These are phyloP conservation scores for Trichosporon faecale DNA, from an alignment of 1,284 basidiomycete genomes.

Conservation along the genomic window DNA sequence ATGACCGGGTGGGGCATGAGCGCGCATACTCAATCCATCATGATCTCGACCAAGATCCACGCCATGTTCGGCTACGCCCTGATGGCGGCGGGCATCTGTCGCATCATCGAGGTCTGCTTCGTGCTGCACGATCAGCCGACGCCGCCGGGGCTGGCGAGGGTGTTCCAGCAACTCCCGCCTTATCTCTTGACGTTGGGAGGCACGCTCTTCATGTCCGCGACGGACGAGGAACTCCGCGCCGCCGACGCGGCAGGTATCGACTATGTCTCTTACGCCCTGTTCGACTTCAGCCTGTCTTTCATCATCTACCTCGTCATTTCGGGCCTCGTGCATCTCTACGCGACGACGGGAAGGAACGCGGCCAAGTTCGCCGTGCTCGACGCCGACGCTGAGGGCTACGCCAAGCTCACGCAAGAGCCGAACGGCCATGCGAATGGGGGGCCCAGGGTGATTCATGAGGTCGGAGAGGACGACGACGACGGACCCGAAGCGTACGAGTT, in stretches of 20 bases:
- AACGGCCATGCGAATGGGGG: background rate
- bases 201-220: conserved; percentile 78
- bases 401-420: conserved; percentile 26
- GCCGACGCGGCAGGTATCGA: conserved; percentile 72
- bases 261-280: conserved; percentile 69
- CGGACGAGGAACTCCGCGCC: conserved; percentile 77
- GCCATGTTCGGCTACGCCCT: conserved; percentile 77
- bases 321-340: conserved; percentile 60
- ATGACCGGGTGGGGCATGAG: conserved; percentile 95
- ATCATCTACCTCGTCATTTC: conserved; percentile 69
- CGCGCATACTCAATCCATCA: conserved; percentile 77
- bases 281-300: conserved; percentile 68
- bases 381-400: conserved; percentile 31
- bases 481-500: conserved; percentile 48
- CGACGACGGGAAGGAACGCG: conserved; percentile 63
- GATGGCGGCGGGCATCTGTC: conserved; percentile 75
- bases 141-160: conserved; percentile 49
- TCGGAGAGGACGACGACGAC: conserved; percentile 30
- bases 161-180: conserved; percentile 80
- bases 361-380: background rate
- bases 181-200: conserved; percentile 68
- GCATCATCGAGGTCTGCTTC: conserved; percentile 85
- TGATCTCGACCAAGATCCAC: conserved; percentile 83
- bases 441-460: background rate
- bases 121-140: conserved; percentile 54